Base-by-base conservation (phyloP, 768 basidiomycete species). In the Termitomyces sp. region DNA sequence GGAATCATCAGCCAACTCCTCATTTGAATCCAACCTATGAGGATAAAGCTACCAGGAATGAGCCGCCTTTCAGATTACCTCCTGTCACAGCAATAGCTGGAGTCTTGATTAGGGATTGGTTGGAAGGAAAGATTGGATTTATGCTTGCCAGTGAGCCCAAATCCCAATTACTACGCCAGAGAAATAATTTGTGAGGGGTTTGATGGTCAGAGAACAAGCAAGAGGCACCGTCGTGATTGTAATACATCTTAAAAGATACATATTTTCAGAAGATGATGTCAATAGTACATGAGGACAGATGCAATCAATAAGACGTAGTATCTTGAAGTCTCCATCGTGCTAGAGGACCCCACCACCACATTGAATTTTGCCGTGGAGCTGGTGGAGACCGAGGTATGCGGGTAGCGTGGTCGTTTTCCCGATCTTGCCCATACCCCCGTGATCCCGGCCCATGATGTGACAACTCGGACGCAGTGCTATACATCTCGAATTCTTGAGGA, bases 261-360 rank as follows among this genome's bases (percentile, higher is more conserved):
- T n/a, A 18, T 59, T 52, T 46, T 31, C 13, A 36, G 42, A 12
- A 8, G 49, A 27, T 57, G 27, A 24, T 41, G 58, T 57, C 31
- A 60, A 64, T 3, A 29, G 6, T 29, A 29, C 29, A 5, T 53
- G 44, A 53, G 29, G 7, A 50, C 37, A 47, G 37, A 46, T 47
- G 34, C 44, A 55, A 53, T 72, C 64, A 76, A 69, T 93, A 93
- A 50, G 78, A 76, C 9, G 90, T 92, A 60, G 88, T 82, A 64
- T 93, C 91, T 62, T 86, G 81, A 62, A 92, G 69, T 46, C 91
- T 76, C 90, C 89, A 92, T 29, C 79, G 76, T 46, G 80, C 75
- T 22, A 92, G 69, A 3, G 90, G 89, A 0, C 88, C 87, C 88
- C 89, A 91, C 86, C 88, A 90, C 85, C 84, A 90, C 59, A 88